Evolutionary conservation across 129 eudicot species (phyloP), one percentile per base, ranked within the genome.

Genomic region (sunflower (Helianthus annuus)): DNA sequence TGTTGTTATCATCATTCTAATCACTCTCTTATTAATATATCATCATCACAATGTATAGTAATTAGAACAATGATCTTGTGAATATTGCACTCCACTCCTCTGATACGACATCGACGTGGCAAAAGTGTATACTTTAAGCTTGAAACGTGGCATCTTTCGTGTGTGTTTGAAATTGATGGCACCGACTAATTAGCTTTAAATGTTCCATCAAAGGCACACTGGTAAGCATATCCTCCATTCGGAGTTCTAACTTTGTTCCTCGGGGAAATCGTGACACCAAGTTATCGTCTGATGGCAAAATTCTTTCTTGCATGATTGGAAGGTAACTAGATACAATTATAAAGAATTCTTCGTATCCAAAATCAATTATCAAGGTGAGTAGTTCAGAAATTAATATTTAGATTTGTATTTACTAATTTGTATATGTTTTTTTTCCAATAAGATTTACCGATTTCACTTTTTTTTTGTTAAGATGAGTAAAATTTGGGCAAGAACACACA

Each of bases 91-190:
- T 54, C 8, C 32, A 54, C 59, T 54, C 59, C 61, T 55, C 19
- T 15, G 1, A 3, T 7, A 55, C 34, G 14, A 22, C 32, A 55
- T 19, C 34, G 12, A 55, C 36, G 61, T 55, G 61, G 39, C 64
- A 27, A 24, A 1, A 1, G 3, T 9, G 15, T 57, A 24, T 24
- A 57, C 9, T 11, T 10, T 9, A 24, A 22, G 64, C 29, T 57
- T 57, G 64, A 57, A 57, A 57, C 15, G 64, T 57, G 64, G 64
- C 64, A 11, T 22, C 7, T 57, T 57, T 57, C 39, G 4, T 57
- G 64, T 10, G 24, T 27, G 0, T 3, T 3, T 24, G 14, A 2
- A 24, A 57, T 57, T 57, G 14, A 57, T 57, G 39, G 64, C 38
- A 57, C 64, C 64, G 64, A 57, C 39, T 4, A 34, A 9, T 57